These are phyloP conservation scores for Ceratocystis lukuohia DNA, from an alignment of 2,329 filamentous ascomycete genomes.

Conservation along the genomic window DNA sequence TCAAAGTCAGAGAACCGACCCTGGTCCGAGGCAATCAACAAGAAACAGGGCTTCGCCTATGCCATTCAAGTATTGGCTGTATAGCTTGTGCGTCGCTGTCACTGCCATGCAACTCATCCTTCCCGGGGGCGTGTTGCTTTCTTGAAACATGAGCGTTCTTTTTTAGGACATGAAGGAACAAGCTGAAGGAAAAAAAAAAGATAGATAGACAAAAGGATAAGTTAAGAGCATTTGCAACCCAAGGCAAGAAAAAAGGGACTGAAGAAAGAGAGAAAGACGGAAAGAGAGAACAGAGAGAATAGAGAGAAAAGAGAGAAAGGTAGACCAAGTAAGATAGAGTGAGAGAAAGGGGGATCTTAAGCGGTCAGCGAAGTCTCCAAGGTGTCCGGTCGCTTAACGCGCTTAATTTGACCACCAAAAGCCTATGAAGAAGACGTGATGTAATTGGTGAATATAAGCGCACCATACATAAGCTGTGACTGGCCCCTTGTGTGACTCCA, in stretches of 20 bases:
- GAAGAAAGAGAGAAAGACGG: background rate
- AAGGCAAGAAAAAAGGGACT: background rate
- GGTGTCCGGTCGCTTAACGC: background rate
- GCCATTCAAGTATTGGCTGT: background rate
- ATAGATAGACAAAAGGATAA: background rate
- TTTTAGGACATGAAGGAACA: conserved; percentile 9
- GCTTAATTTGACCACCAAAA: background rate
- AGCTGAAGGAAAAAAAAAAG: background rate
- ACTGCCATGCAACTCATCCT: conserved; percentile 9
- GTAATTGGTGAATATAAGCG: background rate
- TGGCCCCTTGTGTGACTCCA: background rate
- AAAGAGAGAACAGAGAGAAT: conserved; percentile 2
- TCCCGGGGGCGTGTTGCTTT: background rate
- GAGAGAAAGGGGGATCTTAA: background rate
- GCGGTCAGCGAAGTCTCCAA: background rate
- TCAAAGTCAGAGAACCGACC: background rate
- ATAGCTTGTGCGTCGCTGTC: conserved; percentile 15
- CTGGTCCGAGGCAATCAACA: background rate
- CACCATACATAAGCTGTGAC: background rate
- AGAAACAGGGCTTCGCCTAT: background rate
- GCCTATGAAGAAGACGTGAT: background rate
- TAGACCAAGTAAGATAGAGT: too few relatives aligned
- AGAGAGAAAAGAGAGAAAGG: background rate
- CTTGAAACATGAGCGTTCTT: conserved; percentile 7
- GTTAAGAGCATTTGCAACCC: too few relatives aligned